Conservation (phyloP, 257 asterid genomes). For the Solanum clarkiae region DNA sequence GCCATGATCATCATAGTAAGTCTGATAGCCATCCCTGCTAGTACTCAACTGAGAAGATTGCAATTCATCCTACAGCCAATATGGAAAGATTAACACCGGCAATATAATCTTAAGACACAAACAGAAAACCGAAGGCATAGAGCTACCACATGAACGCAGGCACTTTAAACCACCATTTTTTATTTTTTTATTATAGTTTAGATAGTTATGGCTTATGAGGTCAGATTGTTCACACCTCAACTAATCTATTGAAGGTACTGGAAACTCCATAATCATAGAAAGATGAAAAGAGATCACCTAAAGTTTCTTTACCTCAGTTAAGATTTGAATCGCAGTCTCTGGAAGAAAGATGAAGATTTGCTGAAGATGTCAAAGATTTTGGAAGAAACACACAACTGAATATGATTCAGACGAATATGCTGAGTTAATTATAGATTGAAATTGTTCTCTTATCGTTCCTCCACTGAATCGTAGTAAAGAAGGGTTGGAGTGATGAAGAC, state of each 20-base stretch:
- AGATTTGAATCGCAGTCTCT: neutral
- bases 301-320: neutral
- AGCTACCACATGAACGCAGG: neutral
- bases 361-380: neutral
- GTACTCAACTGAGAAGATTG: constrained; percentile 27
- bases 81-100: neutral
- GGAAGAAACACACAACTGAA: neutral
- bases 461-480: neutral
- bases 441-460: neutral
- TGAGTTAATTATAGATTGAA: neutral
- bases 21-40: constrained; percentile 25
- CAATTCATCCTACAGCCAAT: constrained; percentile 36
- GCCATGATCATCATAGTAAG: constrained; percentile 32
- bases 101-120: neutral
- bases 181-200: neutral
- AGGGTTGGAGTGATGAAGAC: neutral
- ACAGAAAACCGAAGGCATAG: neutral
- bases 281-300: neutral
- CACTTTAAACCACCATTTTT: neutral
- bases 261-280: neutral
- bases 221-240: neutral
- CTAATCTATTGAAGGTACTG: neutral
- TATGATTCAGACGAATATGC: neutral
- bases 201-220: neutral
- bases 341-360: neutral